Evolutionary conservation across 2,329 filamentous ascomycete species (phyloP).

Genomic region (Xylariaceae sp.): DNA sequence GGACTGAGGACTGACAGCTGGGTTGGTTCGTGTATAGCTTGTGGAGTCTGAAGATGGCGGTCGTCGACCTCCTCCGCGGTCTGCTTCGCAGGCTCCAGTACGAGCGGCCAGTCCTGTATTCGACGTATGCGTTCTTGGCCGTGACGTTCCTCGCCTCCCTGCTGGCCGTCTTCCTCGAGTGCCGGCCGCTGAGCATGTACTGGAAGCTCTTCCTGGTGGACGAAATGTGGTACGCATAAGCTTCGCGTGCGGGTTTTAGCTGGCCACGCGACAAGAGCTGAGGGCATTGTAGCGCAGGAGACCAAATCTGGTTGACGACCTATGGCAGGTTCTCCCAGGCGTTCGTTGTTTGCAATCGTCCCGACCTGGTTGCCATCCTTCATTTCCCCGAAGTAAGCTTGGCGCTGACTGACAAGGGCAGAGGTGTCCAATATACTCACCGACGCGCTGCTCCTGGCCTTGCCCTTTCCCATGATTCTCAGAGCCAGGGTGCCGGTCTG

Average conservation of each 20-base stretch:
- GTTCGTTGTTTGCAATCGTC: no score
- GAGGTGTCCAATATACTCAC: conserved; percentile 11
- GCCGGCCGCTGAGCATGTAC: conserved; percentile 5
- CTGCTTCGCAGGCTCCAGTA: conserved; percentile 1
- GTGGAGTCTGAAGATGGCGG: conserved; percentile 12
- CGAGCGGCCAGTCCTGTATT: conserved; percentile 1
- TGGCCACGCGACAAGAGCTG: background rate
- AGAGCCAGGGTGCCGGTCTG: conserved; percentile 1
- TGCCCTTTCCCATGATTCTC: conserved; percentile 8
- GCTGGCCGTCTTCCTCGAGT: conserved; percentile 11
- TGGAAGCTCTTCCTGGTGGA: conserved; percentile 4
- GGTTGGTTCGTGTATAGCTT: no score
- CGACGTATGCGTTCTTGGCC: conserved; percentile 5
- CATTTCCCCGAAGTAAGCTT: background rate
- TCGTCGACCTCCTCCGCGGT: conserved; percentile 4
- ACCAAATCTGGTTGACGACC: conserved; percentile 8
- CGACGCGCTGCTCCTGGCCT: conserved; percentile 5
- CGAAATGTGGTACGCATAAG: conserved; percentile 1
- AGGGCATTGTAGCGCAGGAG: conserved; percentile 4
- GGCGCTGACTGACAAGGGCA: conserved; percentile 3
- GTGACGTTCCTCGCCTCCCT: conserved; percentile 8
- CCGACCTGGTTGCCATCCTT: background rate
- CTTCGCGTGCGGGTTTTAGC: no score
- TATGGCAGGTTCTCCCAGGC: conserved; percentile 8
- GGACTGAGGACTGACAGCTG: background rate